Percentiles rank a stretch among this genome's conserved stretches.
These are phyloP conservation scores for Ascochyta lentis DNA, from an alignment of 2,329 filamentous ascomycete genomes.

Conservation along the genomic window DNA sequence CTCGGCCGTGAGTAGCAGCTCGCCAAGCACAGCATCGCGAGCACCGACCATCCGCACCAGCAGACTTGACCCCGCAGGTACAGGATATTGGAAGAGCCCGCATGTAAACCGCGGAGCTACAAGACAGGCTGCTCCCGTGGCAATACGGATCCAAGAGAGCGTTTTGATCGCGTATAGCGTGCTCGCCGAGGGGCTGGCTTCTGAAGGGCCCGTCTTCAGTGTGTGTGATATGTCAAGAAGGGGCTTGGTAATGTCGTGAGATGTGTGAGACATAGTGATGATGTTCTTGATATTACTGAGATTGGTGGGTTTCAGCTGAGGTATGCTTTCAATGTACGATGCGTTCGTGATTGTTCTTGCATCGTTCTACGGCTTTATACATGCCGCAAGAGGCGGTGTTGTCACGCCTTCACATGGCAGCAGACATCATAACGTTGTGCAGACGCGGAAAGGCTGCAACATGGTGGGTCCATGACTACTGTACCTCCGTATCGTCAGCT, in stretches of 20 bases:
- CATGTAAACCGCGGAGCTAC: conserved; percentile 30
- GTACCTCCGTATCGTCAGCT: too few relatives aligned
- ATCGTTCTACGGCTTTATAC: background rate
- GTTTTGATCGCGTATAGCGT: conserved; percentile 26
- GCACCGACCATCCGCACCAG: conserved; percentile 33
- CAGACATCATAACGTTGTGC: background rate
- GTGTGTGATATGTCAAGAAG: conserved; percentile 22
- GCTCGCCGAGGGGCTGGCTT: conserved; percentile 19
- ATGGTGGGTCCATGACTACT: too few relatives aligned
- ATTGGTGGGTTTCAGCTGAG: background rate
- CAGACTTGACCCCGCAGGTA: conserved; percentile 21
- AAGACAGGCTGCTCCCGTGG: conserved; percentile 26
- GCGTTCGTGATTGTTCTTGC: background rate
- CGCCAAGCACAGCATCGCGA: conserved; percentile 34
- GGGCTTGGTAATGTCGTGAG: conserved; percentile 11
- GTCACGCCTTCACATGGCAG: background rate
- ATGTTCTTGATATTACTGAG: background rate
- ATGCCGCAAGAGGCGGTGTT: background rate
- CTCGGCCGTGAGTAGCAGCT: conserved; percentile 31
- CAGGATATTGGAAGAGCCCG: conserved; percentile 23
- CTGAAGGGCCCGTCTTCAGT: conserved; percentile 5
- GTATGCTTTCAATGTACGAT: background rate
- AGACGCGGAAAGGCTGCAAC: background rate
- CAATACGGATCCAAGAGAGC: conserved; percentile 28
- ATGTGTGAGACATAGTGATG: conserved; percentile 1